A percentile compares a stretch with the other conserved stretches of the same genome.
phyloP scores from a whole-genome alignment of 2,329 filamentous ascomycete genomes.

The Pseudopithomyces maydicus region DNA sequence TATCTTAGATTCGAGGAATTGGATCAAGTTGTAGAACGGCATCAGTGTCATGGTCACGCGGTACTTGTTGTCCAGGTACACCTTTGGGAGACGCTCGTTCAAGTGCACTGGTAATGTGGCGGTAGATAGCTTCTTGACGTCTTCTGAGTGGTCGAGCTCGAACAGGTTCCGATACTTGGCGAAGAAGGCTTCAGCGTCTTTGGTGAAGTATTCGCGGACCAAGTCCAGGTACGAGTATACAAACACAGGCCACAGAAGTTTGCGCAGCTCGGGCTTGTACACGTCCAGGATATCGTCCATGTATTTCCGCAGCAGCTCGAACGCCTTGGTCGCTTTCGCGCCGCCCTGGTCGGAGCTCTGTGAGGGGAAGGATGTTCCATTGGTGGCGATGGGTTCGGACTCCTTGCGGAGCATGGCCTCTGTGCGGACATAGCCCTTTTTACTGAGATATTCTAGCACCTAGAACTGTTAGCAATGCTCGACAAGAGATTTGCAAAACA shows the following conservation, averaged over 20 bases:
- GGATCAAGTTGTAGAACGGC: slow-evolving; percentile 80
- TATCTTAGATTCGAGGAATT: slow-evolving; percentile 86
- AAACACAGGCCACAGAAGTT: slow-evolving; percentile 90
- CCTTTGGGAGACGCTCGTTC: slow-evolving; percentile 74
- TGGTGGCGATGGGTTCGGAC: slow-evolving; percentile 82
- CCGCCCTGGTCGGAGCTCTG: slow-evolving; percentile 71
- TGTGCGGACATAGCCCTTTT: slow-evolving; percentile 91
- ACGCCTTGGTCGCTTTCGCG: slow-evolving; percentile 78
- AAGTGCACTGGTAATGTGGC: slow-evolving; percentile 80
- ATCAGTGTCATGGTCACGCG: slow-evolving; percentile 86
- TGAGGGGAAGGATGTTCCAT: slow-evolving; percentile 74
- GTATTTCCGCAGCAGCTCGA: slow-evolving; percentile 75
- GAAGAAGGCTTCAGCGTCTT: slow-evolving; percentile 77
- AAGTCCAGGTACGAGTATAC: slow-evolving; percentile 90
- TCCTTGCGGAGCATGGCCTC: slow-evolving; percentile 93
- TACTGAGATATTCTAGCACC: slow-evolving; percentile 94
- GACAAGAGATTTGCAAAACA: neutral
- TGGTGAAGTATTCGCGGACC: slow-evolving; percentile 70
- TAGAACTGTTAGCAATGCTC: slow-evolving; percentile 36
- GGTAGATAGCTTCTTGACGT: slow-evolving; percentile 74
- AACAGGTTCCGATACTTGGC: slow-evolving; percentile 71
- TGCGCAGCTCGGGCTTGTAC: slow-evolving; percentile 87
- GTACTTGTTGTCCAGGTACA: slow-evolving; percentile 88
- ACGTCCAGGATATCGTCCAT: slow-evolving; percentile 91
- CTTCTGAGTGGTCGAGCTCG: slow-evolving; percentile 77